Evolutionary conservation across 345 rosid genomes (phyloP).

Genomic region (Erucastrum elatum): DNA sequence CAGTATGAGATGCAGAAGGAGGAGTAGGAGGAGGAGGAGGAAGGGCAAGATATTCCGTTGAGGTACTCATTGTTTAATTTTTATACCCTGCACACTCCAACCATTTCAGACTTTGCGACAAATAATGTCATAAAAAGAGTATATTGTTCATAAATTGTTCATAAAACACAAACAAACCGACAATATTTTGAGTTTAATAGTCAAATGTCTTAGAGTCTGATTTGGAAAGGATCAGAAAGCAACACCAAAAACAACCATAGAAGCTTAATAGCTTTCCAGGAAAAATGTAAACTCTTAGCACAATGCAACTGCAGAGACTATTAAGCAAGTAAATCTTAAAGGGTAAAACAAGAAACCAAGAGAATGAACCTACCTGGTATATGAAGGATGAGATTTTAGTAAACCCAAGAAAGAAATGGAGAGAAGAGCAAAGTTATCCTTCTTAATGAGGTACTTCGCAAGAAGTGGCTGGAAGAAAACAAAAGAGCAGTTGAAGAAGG

Average conservation of each 20-base stretch:
- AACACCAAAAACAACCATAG: constrained; percentile 1
- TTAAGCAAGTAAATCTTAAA: constrained; percentile 9
- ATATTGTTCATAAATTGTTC: constrained; percentile 11
- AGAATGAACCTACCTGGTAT: constrained; percentile 11
- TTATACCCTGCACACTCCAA: constrained; percentile 18
- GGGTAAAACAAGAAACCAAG: neutral
- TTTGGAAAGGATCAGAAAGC: neutral
- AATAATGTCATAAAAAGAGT: neutral
- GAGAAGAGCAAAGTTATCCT: neutral
- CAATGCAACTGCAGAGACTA: constrained; percentile 7
- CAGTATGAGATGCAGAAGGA: constrained; percentile 30
- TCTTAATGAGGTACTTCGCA: neutral
- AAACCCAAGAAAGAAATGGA: constrained; percentile 14
- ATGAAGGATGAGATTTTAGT: constrained; percentile 20
- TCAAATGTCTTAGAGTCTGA: neutral
- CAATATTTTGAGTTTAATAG: constrained; percentile 2
- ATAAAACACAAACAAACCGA: neutral
- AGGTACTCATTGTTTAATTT: constrained; percentile 24
- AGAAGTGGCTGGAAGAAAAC: neutral
- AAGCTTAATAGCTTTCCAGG: neutral
- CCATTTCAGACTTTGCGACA: constrained; percentile 11
- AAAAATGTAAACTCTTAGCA: neutral
- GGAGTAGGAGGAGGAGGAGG: constrained; percentile 29
- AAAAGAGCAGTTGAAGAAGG: neutral
- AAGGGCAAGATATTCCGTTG: constrained; percentile 20